Conservation (phyloP, 2,329 filamentous ascomycete genomes). For the Gaeumannomyces tritici region DNA sequence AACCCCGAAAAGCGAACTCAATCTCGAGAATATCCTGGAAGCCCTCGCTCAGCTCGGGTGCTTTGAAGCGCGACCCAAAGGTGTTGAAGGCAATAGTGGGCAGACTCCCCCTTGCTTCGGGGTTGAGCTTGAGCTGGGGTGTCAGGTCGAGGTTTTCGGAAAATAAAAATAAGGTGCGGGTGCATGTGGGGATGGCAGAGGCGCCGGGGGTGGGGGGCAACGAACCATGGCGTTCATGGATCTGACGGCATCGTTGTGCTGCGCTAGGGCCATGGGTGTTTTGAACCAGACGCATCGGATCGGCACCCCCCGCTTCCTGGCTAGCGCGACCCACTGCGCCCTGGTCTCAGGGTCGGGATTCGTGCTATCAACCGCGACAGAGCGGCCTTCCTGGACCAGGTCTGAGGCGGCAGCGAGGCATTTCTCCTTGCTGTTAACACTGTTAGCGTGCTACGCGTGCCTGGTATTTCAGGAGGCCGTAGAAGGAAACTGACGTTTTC, state of each 20-base stretch:
- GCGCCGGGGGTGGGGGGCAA: slow-evolving; percentile 70
- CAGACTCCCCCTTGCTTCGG: slow-evolving; percentile 64
- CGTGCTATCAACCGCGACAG: slow-evolving; percentile 86
- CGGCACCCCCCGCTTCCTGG: slow-evolving; percentile 58
- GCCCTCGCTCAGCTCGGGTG: slow-evolving; percentile 66
- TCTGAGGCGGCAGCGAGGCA: slow-evolving; percentile 65
- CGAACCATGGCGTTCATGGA: slow-evolving; percentile 46
- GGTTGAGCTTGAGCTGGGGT: slow-evolving; percentile 53
- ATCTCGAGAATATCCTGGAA: slow-evolving; percentile 72
- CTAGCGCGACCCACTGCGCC: slow-evolving; percentile 68
- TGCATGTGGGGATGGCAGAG: slow-evolving; percentile 58
- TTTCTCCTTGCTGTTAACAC: slow-evolving; percentile 37
- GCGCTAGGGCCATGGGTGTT: slow-evolving; percentile 56
- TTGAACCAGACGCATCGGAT: slow-evolving; percentile 84
- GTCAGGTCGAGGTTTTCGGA: slow-evolving; percentile 31
- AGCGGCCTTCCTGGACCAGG: slow-evolving; percentile 51
- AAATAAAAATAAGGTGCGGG: slow-evolving; percentile 64
- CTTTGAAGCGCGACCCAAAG: slow-evolving; percentile 63
- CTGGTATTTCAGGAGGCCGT: slow-evolving; percentile 14
- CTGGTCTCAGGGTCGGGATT: slow-evolving; percentile 75
- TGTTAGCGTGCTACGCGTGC: slow-evolving; percentile 7
- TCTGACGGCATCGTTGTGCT: slow-evolving; percentile 83
- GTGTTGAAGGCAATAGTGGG: slow-evolving; percentile 73
- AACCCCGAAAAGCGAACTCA: slow-evolving; percentile 67
- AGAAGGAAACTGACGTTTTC: slow-evolving; percentile 47